Base-by-base conservation (phyloP, 768 basidiomycete species). In the Mycena kentingensis region DNA sequence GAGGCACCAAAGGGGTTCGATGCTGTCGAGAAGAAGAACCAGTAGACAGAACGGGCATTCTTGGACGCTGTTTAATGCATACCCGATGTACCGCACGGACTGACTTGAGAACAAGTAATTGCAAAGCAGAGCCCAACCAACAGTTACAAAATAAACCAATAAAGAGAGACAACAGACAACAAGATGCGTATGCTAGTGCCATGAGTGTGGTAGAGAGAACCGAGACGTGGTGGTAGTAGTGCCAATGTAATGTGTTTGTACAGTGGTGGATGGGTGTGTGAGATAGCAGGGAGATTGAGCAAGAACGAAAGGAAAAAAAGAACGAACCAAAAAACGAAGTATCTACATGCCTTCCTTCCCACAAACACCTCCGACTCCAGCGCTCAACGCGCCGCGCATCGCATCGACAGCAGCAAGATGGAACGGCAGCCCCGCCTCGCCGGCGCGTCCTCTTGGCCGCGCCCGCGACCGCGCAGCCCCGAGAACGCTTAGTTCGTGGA, bases 1-100 rank as follows among this genome's bases (percentile, higher is more conserved):
- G 86, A 87, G 52, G 70, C 76, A 8, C 82, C 85, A 16, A 89
- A 84, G 68, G 80, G 81, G 6, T 89, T 79, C 63, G 83, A 70
- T 62, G 83, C 87, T 5, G 73, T 76, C 44, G 88, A 89, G 65
- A 90, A 77, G 76, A 92, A 92, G 79, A 83, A 73, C 58, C 88
- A 91, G 74, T 90, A 77, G 67, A 50, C 31, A 8, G 16, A 32
- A 32, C 16, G 31, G 31, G 31, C 31, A 8, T 32, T 32, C 16
- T 32, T n/a, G n/a, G n/a, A n/a, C n/a, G n/a, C n/a, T n/a, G n/a
- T n/a, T n/a, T n/a, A n/a, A n/a, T n/a, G n/a, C n/a, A n/a, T n/a
- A n/a, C n/a, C n/a, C n/a, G n/a, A n/a, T n/a, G n/a, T n/a, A n/a
- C n/a, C n/a, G n/a, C n/a, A n/a, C n/a, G n/a, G n/a, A n/a, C n/a